A percentile compares a stretch with the other conserved stretches of the same genome.
These are phyloP conservation scores for Wallemia ichthyophaga DNA, from an alignment of 1,284 basidiomycete genomes.

Conservation along the genomic window DNA sequence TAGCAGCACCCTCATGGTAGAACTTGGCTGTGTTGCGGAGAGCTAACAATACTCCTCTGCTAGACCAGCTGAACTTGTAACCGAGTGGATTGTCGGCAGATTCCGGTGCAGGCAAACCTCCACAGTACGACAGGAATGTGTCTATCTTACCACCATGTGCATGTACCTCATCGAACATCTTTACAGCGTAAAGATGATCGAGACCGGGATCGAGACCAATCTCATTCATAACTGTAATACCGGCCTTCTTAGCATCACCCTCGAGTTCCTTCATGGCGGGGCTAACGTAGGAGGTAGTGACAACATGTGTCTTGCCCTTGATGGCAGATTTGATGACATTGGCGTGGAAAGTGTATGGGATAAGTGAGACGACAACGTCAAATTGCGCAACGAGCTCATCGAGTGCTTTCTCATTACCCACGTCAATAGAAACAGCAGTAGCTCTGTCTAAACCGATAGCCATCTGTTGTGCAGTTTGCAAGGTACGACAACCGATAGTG, in stretches of 20 bases:
- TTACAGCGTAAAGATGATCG: constrained; percentile 84
- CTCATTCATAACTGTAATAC: constrained; percentile 90
- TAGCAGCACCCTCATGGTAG: constrained; percentile 31
- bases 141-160: constrained; percentile 74
- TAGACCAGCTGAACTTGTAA: constrained; percentile 99
- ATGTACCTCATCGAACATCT: constrained; percentile 84
- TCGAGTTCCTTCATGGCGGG: constrained; percentile 74
- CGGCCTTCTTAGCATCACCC: constrained; percentile 50
- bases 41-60: constrained; percentile 79
- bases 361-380: constrained; percentile 84
- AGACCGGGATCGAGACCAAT: constrained; percentile 89
- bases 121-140: constrained; percentile 84
- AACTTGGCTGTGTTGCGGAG: constrained; percentile 76
- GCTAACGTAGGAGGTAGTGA: constrained; percentile 80
- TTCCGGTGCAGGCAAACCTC: constrained; percentile 72
- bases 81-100: constrained; percentile 81
- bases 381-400: constrained; percentile 51
- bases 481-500: constrained; percentile 70
- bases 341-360: constrained; percentile 81
- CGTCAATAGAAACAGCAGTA: constrained; percentile 53
- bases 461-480: constrained; percentile 38
- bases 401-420: constrained; percentile 37
- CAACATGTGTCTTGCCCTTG: constrained; percentile 76
- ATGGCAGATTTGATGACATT: constrained; percentile 81
- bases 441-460: constrained; percentile 35